phyloP scores from a whole-genome alignment of 148 eudicot species.

The Mesembryanthemum crystallinum region DNA sequence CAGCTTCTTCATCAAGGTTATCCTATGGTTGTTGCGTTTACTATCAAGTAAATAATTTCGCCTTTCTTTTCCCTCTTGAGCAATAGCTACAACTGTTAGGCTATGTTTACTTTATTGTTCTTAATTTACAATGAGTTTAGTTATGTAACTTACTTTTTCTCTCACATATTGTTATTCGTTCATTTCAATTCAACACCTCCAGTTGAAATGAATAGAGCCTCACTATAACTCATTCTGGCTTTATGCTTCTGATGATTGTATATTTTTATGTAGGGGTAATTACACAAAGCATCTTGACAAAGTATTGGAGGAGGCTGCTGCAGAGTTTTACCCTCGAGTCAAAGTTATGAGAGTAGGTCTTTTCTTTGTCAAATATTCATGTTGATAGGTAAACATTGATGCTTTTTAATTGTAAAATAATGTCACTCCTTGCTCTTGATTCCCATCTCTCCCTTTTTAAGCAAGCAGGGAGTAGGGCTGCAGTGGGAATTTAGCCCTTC shows the following conservation, averaged over 20 bases:
- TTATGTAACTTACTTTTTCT: too few relatives aligned
- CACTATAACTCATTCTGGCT: not conserved
- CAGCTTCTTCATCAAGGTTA: conserved; percentile 87
- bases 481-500: too few relatives aligned
- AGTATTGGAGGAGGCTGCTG: conserved; percentile 92
- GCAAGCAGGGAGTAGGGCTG: too few relatives aligned
- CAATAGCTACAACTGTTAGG: too few relatives aligned
- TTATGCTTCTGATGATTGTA: conserved; percentile 16
- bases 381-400: not conserved
- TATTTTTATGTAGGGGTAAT: conserved; percentile 54
- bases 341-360: conserved; percentile 85
- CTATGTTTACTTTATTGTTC: too few relatives aligned
- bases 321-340: conserved; percentile 77
- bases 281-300: conserved; percentile 81
- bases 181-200: too few relatives aligned
- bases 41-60: conserved; percentile 58
- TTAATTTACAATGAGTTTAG: too few relatives aligned
- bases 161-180: too few relatives aligned
- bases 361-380: conserved; percentile 3
- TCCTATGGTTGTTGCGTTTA: conserved; percentile 92
- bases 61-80: not conserved
- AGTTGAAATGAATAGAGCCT: too few relatives aligned
- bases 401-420: too few relatives aligned
- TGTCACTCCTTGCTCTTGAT: too few relatives aligned
- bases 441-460: too few relatives aligned